phyloP scores from a whole-genome alignment of 352 stramenopile species.

The Stephanocyclus meneghinianus region DNA sequence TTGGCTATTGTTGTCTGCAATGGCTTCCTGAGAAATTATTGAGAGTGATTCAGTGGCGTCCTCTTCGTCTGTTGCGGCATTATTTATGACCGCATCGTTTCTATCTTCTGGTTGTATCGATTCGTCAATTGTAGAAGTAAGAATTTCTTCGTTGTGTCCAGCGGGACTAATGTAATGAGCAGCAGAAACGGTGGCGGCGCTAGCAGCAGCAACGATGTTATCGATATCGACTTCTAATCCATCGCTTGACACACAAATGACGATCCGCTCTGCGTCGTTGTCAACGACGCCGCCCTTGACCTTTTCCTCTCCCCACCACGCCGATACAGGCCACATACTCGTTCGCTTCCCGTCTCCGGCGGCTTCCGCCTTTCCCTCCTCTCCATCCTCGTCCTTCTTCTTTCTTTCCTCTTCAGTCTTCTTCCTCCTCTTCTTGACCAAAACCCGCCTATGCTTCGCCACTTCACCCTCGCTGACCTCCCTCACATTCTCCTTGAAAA shows the following conservation, averaged over 20 bases:
- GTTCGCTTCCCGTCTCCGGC: neutral
- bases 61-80: no score
- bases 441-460: slow-evolving; percentile 19
- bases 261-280: neutral
- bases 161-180: neutral
- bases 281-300: neutral
- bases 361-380: neutral
- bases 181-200: neutral
- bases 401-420: slow-evolving; percentile 21
- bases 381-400: neutral
- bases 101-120: no score
- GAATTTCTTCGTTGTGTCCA: no score
- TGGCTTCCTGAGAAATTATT: no score
- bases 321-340: neutral
- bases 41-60: no score
- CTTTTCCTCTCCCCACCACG: slow-evolving; percentile 22
- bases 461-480: slow-evolving; percentile 23
- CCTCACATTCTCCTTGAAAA: slow-evolving; percentile 32
- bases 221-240: slow-evolving; percentile 12
- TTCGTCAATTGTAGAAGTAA: no score
- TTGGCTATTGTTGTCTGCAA: no score
- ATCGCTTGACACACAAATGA: slow-evolving; percentile 26
- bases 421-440: slow-evolving; percentile 44
- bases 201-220: slow-evolving; percentile 1
- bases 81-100: no score